Evolutionary conservation across 495 filamentous ascomycete species (phyloP).

Genomic region (Penicillium bialowiezense): DNA sequence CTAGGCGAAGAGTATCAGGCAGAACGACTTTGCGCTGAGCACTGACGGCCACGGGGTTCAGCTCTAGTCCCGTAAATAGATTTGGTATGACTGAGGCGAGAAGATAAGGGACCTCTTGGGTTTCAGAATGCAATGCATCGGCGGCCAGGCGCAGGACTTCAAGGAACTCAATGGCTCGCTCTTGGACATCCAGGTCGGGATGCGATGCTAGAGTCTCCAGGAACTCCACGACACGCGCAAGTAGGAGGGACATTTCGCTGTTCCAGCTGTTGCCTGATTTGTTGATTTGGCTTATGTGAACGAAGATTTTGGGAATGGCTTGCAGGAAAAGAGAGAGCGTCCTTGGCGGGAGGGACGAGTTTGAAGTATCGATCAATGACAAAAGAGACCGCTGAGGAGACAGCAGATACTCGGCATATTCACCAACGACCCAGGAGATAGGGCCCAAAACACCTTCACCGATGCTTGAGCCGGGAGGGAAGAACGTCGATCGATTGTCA

Average conservation of each 20-base stretch:
- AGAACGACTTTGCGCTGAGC: slow-evolving; percentile 87
- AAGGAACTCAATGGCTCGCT: slow-evolving; percentile 86
- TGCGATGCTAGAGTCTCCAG: slow-evolving; percentile 74
- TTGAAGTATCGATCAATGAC: slow-evolving; percentile 66
- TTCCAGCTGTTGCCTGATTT: slow-evolving; percentile 64
- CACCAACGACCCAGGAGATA: slow-evolving; percentile 80
- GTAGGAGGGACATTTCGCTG: slow-evolving; percentile 67
- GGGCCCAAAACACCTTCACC: slow-evolving; percentile 65
- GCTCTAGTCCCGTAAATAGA: slow-evolving; percentile 77
- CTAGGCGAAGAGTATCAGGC: slow-evolving; percentile 69
- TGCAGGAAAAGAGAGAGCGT: slow-evolving; percentile 79
- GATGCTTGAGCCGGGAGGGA: slow-evolving; percentile 41
- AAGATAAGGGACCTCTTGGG: slow-evolving; percentile 69
- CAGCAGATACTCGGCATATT: slow-evolving; percentile 70
- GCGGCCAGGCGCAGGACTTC: slow-evolving; percentile 82
- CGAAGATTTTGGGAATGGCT: slow-evolving; percentile 79
- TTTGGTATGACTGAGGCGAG: slow-evolving; percentile 85
- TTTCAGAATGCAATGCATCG: slow-evolving; percentile 71
- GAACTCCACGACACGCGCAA: slow-evolving; percentile 76
- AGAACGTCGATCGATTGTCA: slow-evolving; percentile 43
- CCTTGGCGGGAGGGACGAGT: slow-evolving; percentile 56
- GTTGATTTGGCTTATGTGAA: slow-evolving; percentile 55
- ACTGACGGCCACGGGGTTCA: slow-evolving; percentile 82
- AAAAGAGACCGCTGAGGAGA: slow-evolving; percentile 64
- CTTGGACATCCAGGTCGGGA: slow-evolving; percentile 91